phyloP scores from a whole-genome alignment of 202 grass and related monocot species.

The Saccharum hybrid region DNA sequence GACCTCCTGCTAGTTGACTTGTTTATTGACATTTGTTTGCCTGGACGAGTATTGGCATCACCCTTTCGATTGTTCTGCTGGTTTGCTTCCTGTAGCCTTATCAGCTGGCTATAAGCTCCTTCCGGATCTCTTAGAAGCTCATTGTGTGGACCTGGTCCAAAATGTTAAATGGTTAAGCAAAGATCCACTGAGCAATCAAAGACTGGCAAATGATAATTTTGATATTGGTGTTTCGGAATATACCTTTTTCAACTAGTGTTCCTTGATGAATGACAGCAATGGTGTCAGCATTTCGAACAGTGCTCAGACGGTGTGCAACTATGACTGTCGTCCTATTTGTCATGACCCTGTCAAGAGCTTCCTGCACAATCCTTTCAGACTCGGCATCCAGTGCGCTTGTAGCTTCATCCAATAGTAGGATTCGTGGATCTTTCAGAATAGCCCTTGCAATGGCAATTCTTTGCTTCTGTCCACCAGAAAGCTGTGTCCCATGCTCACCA shows the following conservation, averaged over 20 bases:
- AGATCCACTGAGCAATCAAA: not conserved
- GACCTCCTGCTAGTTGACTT: slow-evolving; percentile 62
- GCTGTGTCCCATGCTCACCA: slow-evolving; percentile 82
- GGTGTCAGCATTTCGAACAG: slow-evolving; percentile 81
- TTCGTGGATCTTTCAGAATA: slow-evolving; percentile 90
- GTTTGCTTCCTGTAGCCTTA: slow-evolving; percentile 77
- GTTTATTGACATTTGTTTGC: slow-evolving; percentile 63
- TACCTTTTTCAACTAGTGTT: slow-evolving; percentile 82
- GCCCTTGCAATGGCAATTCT: slow-evolving; percentile 95
- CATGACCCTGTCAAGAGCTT: slow-evolving; percentile 89
- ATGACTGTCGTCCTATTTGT: slow-evolving; percentile 80
- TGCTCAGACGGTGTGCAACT: slow-evolving; percentile 84
- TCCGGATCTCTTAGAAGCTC: slow-evolving; percentile 74
- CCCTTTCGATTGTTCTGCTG: slow-evolving; percentile 49
- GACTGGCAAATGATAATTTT: not conserved
- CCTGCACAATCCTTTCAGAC: slow-evolving; percentile 83
- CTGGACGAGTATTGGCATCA: slow-evolving; percentile 50
- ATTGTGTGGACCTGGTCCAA: slow-evolving; percentile 66
- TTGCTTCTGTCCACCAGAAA: slow-evolving; percentile 94
- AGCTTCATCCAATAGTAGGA: slow-evolving; percentile 88
- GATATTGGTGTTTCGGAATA: slow-evolving; percentile 12
- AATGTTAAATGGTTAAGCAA: slow-evolving; percentile 41
- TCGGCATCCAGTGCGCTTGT: slow-evolving; percentile 85
- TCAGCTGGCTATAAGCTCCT: slow-evolving; percentile 86
- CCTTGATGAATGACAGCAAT: slow-evolving; percentile 86